Evolutionary conservation across 345 rosid species (phyloP), one percentile per base, ranked within the genome.

Genomic region (Fremontodendron californicum): DNA sequence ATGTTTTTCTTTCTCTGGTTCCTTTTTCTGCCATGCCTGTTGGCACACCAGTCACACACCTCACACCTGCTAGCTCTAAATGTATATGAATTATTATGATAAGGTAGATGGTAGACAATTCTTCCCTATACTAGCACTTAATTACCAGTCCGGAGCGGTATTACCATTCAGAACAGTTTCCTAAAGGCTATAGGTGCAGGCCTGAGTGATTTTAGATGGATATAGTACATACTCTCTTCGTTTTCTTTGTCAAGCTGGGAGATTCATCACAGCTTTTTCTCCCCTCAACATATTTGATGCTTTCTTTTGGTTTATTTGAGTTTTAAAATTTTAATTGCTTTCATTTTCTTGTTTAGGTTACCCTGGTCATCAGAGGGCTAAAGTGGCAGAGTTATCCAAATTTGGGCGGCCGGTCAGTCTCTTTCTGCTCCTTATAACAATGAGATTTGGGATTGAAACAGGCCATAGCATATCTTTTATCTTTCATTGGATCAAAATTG

Each of bases 391-490:
- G 77, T 55, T 91, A 57, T 93, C 98, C 54, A 94, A 94, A 82
- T 94, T 93, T 42, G 97, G 97, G 16, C 82, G 97, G 68, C 98
- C 95, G 25, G 98, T 94, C 77, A 90, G 98, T 87, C 21, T 12
- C 57, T 46, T 23, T 75, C 49, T 74, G 21, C 63, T 71, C 57
- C 58, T 42, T 65, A 29, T 75, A 39, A 63, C 11, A 15, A 21
- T 42, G 15, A 18, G 27, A 48, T 75, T 64, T 62, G n/a, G 58
- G 21, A 64, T 65, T 75, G 21, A 16, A 40, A 12, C 0, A 16
- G 54, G 37, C 73, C 74, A 71, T 46, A 63, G 33, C 48, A 46
- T 39, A 49, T 58, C 11, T 39, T 25, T 54, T 55, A 21, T 8
- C 18, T 54, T 66, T 8, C 49, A 18, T n/a, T 54, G 43, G 37